Percentiles rank a stretch among this genome's conserved stretches.
Evolutionary conservation across 768 basidiomycete genomes (phyloP).

Genomic region (Lactifluus pinguis): DNA sequence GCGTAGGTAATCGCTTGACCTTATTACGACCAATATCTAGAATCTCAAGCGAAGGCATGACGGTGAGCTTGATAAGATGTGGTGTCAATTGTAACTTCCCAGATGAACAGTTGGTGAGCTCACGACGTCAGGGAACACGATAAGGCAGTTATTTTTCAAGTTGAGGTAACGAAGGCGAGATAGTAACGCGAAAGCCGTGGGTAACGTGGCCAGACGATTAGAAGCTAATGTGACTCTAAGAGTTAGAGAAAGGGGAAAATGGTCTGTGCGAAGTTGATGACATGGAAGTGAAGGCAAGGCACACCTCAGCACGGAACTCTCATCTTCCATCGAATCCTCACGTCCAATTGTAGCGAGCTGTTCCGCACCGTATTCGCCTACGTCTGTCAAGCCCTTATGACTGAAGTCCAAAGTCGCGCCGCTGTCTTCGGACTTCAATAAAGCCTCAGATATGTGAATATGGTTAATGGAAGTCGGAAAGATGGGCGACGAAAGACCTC

Average conservation of each 20-base stretch:
- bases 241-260: background rate
- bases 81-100: background rate
- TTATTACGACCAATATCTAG: conserved; percentile 92
- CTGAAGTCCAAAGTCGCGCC: conserved; percentile 82
- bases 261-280: background rate
- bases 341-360: conserved; percentile 59
- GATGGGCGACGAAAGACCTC: conserved; percentile 20
- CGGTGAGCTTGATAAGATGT: conserved; percentile 50
- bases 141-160: conserved; percentile 75
- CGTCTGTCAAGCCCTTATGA: conserved; percentile 66
- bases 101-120: conserved; percentile 27
- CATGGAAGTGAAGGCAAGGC: conserved; percentile 23
- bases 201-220: conserved; percentile 74
- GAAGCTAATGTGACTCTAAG: conserved; percentile 75
- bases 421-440: conserved; percentile 58
- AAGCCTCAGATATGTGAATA: conserved; percentile 55
- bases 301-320: conserved; percentile 53
- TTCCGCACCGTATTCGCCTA: conserved; percentile 66
- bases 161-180: conserved; percentile 78
- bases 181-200: conserved; percentile 62
- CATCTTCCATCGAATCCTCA: conserved; percentile 37
- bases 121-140: conserved; percentile 81
- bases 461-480: conserved; percentile 40
- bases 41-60: conserved; percentile 83
- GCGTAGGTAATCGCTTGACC: conserved; percentile 66